Base-by-base conservation (phyloP, 2,329 filamentous ascomycete genomes). In the Fusarium xyrophilum region DNA sequence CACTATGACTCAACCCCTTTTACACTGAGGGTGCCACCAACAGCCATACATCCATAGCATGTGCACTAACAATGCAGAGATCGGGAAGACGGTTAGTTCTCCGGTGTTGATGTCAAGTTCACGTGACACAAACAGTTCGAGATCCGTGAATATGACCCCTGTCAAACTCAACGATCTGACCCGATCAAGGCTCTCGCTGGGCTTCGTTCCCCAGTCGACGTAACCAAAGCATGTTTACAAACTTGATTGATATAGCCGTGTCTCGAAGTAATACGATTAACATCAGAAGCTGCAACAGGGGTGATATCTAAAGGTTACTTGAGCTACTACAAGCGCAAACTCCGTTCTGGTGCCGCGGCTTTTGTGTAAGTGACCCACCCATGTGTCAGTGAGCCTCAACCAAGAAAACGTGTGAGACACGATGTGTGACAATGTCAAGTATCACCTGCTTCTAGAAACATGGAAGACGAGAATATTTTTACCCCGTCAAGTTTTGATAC, bases 91-190 rank as follows among this genome's bases (percentile, higher is more conserved):
- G 38, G 52, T 44, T 62, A 60, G 63, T 39, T 27, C 60, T 60
- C 52, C 56, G 43, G 48, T 44, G 51, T 60, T 30, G 51, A 43
- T 19, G 40, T 27, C 23, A 48, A 27, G 40, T 47, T 42, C 25
- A 28, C 46, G 33, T 47, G 19, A 30, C 42, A n/a, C 39, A 60
- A 28, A 52, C 27, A 32, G 28, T 46, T 38, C 40, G 46, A 44
- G 46, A 61, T 51, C 60, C 60, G 44, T 53, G 65, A 57, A 65
- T 30, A 46, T 33, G 17, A 27, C 40, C 36, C 62, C 36, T 64
- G 50, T 48, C 57, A 51, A 57, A 43, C 32, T 50, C 56, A 63
- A 65, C 60, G 63, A 56, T 53, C 67, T 71, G 56, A 59, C 40
- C 60, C 66, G 56, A 72, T 67, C 56, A 38, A 56, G 65, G 54